Evolutionary conservation across 495 filamentous ascomycete species (phyloP).

Genomic region (Podospora fimiseda): DNA sequence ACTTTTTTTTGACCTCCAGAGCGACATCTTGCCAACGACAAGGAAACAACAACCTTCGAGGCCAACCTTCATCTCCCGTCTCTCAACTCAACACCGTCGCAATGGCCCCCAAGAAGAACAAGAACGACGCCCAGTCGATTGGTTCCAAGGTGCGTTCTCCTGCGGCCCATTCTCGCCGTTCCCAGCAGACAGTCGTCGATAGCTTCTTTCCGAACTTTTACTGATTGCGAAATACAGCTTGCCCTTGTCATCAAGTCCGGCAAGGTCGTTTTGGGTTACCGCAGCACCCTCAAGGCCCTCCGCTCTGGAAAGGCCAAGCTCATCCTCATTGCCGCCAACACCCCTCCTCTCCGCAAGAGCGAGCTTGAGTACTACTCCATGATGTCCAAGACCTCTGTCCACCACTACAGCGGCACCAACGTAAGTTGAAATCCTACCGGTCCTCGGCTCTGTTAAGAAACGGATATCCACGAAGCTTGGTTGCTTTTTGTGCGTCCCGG

Average conservation of each 20-base stretch:
- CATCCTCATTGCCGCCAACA: slow-evolving; percentile 69
- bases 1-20: slow-evolving; percentile 6
- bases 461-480: background rate
- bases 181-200: background rate
- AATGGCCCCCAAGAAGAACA: slow-evolving; percentile 93
- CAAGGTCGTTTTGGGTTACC: slow-evolving; percentile 77
- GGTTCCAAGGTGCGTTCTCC: slow-evolving; percentile 53
- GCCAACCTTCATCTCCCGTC: slow-evolving; percentile 5
- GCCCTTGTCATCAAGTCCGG: slow-evolving; percentile 95
- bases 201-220: background rate
- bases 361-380: slow-evolving; percentile 92
- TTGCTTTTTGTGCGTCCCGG: slow-evolving; percentile 11
- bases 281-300: slow-evolving; percentile 92
- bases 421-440: slow-evolving; percentile 53
- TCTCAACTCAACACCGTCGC: slow-evolving; percentile 20
- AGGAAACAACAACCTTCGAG: slow-evolving; percentile 14
- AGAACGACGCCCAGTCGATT: slow-evolving; percentile 88
- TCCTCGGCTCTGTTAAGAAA: slow-evolving; percentile 12
- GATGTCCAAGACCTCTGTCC: slow-evolving; percentile 86
- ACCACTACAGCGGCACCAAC: slow-evolving; percentile 97
- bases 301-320: slow-evolving; percentile 78
- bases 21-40: slow-evolving; percentile 19
- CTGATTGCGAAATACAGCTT: slow-evolving; percentile 35
- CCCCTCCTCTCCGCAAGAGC: slow-evolving; percentile 88
- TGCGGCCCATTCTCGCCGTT: too few relatives aligned